Conservation (phyloP, 169 alveolate genomes). For the Miamiensis avidus region DNA sequence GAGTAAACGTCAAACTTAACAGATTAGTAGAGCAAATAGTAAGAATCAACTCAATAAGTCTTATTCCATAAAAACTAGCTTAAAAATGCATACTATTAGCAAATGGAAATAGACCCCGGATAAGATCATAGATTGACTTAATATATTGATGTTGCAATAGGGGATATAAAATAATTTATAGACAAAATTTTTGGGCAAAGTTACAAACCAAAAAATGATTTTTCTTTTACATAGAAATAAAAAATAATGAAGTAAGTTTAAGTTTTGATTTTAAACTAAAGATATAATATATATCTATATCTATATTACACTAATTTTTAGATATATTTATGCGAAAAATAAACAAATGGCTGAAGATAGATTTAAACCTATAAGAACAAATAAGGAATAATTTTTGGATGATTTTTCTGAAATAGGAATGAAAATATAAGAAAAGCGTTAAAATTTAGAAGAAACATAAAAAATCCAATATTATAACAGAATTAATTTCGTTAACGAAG, state of each 20-base stretch:
- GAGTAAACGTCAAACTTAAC: too few species aligned
- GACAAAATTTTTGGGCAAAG: constrained; percentile 5
- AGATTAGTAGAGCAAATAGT: too few species aligned
- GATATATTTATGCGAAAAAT: too few species aligned
- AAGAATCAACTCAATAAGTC: too few species aligned
- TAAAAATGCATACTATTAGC: too few species aligned
- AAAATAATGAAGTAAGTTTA: constrained; percentile 6
- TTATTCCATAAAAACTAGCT: too few species aligned
- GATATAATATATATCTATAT: too few species aligned
- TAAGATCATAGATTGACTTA: constrained; percentile 10
- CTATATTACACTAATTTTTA: background rate
- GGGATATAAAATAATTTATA: constrained; percentile 2
- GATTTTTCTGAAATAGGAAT: background rate
- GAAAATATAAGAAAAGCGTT: background rate
- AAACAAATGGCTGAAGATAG: background rate
- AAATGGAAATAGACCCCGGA: background rate
- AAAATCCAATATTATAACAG: constrained; percentile 17
- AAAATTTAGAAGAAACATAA: background rate
- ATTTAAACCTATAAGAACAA: background rate
- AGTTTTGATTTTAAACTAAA: background rate
- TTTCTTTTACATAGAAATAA: constrained; percentile 13
- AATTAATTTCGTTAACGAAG: constrained; percentile 6
- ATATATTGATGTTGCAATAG: constrained; percentile 2
- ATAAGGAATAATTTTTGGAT: background rate
- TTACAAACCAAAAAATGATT: constrained; percentile 12